Conservation (phyloP, 768 basidiomycete species). For the Mycena vitilis region DNA sequence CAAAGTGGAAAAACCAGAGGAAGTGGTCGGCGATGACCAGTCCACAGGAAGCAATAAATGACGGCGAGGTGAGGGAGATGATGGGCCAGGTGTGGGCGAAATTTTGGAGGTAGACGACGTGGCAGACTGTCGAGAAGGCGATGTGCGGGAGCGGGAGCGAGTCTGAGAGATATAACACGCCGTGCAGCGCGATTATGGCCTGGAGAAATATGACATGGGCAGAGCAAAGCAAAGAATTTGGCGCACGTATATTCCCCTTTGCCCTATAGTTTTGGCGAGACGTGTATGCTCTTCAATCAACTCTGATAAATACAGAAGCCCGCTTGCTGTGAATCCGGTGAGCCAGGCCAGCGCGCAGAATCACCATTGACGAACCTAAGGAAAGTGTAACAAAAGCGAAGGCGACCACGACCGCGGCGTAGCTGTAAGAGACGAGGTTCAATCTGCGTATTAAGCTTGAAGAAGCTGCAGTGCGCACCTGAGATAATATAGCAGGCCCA, state of each 20-base stretch:
- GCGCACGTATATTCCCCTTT: slow-evolving; percentile 89
- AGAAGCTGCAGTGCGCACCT: slow-evolving; percentile 57
- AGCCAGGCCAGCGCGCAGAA: neutral
- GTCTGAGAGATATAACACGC: slow-evolving; percentile 83
- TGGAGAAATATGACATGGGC: slow-evolving; percentile 46
- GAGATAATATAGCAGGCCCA: slow-evolving; percentile 71
- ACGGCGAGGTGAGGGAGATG: slow-evolving; percentile 87
- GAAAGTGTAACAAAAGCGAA: slow-evolving; percentile 94
- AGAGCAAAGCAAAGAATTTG: slow-evolving; percentile 8
- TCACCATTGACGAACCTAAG: slow-evolving; percentile 67
- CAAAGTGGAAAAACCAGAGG: slow-evolving; percentile 96
- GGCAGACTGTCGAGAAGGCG: slow-evolving; percentile 84
- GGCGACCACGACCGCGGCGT: slow-evolving; percentile 78
- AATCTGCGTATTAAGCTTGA: neutral
- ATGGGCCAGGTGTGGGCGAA: slow-evolving; percentile 92
- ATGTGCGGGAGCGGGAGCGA: slow-evolving; percentile 79
- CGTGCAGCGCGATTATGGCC: slow-evolving; percentile 84
- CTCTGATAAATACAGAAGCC: slow-evolving; percentile 93
- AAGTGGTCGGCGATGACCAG: slow-evolving; percentile 94
- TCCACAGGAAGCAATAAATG: slow-evolving; percentile 87
- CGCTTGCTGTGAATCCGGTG: slow-evolving; percentile 73
- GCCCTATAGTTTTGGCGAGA: slow-evolving; percentile 83
- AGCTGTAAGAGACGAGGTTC: slow-evolving; percentile 54
- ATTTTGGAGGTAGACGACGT: slow-evolving; percentile 92
- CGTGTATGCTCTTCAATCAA: slow-evolving; percentile 94